Evolutionary conservation across 2,329 filamentous ascomycete species (phyloP), one percentile per base, ranked within the genome.

Genomic region (Neonectria ditissima): DNA sequence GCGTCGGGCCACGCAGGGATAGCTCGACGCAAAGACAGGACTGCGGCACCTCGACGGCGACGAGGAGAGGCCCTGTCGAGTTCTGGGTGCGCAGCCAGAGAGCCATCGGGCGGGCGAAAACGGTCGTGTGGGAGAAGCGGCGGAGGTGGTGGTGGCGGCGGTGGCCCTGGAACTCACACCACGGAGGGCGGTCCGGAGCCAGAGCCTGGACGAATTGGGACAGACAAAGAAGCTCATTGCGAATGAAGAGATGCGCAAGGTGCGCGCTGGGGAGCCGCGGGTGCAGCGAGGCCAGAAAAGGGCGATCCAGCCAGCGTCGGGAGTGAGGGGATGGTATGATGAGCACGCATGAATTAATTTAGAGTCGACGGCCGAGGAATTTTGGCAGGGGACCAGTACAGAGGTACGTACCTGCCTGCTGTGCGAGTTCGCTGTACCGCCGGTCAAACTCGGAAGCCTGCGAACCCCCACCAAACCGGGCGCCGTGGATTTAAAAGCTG

Each of bases 171-270:
- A 70, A 37, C 66, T 68, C 60, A 73, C 59, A 55, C 69, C 69
- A 26, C 75, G 71, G 9, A 74, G 69, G 61, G 70, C 73, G 41
- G 65, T 64, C 45, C 75, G 72, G 64, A 77, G 59, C 63, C 78
- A 66, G 57, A 73, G 65, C 63, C 75, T 70, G 39, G 76, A 73
- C 53, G 74, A 73, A 69, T 74, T 71, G 62, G 71, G 71, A 52
- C 69, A 74, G 26, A 59, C 65, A 55, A 76, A 71, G 50, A 72
- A 65, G 52, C 73, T 76, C 75, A 76, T 76, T 52, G 59, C 65
- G 66, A 65, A 39, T 30, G 56, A 60, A 60, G 34, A 48, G 52
- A 58, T 67, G 69, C 73, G 71, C 71, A 66, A 43, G 30, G 59
- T 63, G 72, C 72, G 70, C 72, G 70, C 66, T 63, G 52, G 48